These are phyloP conservation scores for Ustanciosporium gigantosporum DNA, from an alignment of 1,284 basidiomycete species.

Conservation along the genomic window DNA sequence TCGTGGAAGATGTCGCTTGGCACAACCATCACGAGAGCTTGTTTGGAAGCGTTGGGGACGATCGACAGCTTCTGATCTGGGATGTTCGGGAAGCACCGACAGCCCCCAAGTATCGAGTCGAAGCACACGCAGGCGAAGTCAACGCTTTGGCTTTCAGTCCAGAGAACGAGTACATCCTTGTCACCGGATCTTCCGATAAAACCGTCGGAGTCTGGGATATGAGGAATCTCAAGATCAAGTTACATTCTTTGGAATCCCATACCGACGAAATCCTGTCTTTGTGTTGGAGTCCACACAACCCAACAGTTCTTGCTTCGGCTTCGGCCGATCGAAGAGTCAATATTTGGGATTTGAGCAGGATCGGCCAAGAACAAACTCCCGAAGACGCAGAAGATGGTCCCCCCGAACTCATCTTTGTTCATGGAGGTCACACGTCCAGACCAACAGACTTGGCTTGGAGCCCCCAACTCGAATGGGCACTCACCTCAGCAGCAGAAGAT, in stretches of 20 bases:
- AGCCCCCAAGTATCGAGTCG: constrained; percentile 72
- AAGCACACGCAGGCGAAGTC: constrained; percentile 85
- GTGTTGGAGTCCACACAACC: constrained; percentile 89
- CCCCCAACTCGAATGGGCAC: constrained; percentile 55
- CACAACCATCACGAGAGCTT: constrained; percentile 80
- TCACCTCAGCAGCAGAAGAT: constrained; percentile 56
- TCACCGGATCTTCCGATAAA: constrained; percentile 95
- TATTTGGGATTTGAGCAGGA: constrained; percentile 90
- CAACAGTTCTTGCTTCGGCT: constrained; percentile 64
- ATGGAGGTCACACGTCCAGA: constrained; percentile 58
- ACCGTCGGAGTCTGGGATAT: constrained; percentile 88
- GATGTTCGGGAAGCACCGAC: constrained; percentile 72
- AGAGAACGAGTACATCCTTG: constrained; percentile 76
- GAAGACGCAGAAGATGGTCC: constrained; percentile 96
- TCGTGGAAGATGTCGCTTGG: constrained; percentile 93
- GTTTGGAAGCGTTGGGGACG: constrained; percentile 96
- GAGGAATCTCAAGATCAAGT: constrained; percentile 72
- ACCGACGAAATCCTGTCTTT: constrained; percentile 92
- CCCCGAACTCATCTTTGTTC: constrained; percentile 65
- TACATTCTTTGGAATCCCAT: constrained; percentile 91
- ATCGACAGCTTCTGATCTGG: constrained; percentile 93
- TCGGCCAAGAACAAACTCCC: constrained; percentile 93
- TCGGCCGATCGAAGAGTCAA: constrained; percentile 90
- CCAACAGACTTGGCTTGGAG: constrained; percentile 58
- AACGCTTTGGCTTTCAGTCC: constrained; percentile 89